phyloP scores from a whole-genome alignment of 2,329 filamentous ascomycete genomes.

The Aspergillus novoparasiticus region DNA sequence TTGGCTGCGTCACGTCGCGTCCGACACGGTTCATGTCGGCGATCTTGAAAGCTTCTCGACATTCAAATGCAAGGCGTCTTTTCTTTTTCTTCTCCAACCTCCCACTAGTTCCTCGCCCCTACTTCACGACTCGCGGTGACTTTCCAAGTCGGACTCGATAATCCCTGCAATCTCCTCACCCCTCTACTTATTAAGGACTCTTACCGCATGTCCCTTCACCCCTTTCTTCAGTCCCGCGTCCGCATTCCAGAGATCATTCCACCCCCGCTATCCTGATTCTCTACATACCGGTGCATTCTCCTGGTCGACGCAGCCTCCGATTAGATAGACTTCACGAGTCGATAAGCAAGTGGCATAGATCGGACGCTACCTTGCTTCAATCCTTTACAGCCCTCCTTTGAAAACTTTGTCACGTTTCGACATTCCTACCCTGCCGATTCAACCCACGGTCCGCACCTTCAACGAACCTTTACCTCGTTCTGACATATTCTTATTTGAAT shows the following conservation, averaged over 20 bases:
- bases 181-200: conserved; percentile 16
- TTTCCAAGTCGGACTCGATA: conserved; percentile 6
- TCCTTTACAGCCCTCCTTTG: neutral
- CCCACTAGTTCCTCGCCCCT: conserved; percentile 14
- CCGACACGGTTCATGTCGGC: conserved; percentile 33
- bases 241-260: conserved; percentile 31
- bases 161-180: conserved; percentile 13
- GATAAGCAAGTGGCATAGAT: conserved; percentile 13
- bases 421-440: conserved; percentile 1
- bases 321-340: conserved; percentile 19
- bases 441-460: neutral
- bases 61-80: conserved; percentile 35
- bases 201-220: conserved; percentile 19
- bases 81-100: conserved; percentile 21
- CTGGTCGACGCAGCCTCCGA: conserved; percentile 32
- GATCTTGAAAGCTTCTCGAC: conserved; percentile 35
- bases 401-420: conserved; percentile 10
- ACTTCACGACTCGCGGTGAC: conserved; percentile 21
- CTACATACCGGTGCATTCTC: conserved; percentile 35
- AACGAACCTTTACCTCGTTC: conserved; percentile 2
- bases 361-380: conserved; percentile 19
- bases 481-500: conserved; percentile 4
- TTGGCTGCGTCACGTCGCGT: conserved; percentile 46
- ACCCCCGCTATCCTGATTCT: conserved; percentile 29
- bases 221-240: conserved; percentile 19